phyloP scores from a whole-genome alignment of 768 basidiomycete species.

The Pisolithus orientalis region DNA sequence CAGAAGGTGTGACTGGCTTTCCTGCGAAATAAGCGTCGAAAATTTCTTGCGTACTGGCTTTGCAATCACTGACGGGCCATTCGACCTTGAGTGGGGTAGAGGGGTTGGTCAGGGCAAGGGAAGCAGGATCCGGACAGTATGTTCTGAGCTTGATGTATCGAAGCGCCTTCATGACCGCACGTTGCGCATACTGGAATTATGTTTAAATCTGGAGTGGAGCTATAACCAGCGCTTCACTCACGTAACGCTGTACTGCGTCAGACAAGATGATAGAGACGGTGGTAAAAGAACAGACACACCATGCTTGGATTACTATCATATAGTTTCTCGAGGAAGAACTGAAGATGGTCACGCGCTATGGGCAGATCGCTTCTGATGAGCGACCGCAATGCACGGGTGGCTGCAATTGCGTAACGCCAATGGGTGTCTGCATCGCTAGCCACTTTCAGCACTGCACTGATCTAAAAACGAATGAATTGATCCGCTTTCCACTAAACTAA shows the following conservation, averaged over 20 bases:
- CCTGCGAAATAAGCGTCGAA: conserved; percentile 48
- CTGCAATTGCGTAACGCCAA: conserved; percentile 74
- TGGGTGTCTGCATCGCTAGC: conserved; percentile 60
- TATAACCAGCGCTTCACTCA: conserved; percentile 24
- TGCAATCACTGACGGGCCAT: conserved; percentile 44
- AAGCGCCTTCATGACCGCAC: conserved; percentile 70
- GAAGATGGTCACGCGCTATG: conserved; percentile 40
- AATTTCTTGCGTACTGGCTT: conserved; percentile 48
- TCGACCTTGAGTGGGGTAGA: conserved; percentile 60
- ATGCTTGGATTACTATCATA: conserved; percentile 62
- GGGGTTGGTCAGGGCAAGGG: conserved; percentile 55
- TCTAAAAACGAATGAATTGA: conserved; percentile 3
- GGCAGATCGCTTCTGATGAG: conserved; percentile 62
- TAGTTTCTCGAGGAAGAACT: conserved; percentile 54
- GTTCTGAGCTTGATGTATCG: conserved; percentile 81
- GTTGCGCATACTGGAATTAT: conserved; percentile 52
- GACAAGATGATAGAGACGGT: neutral
- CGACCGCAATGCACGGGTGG: conserved; percentile 60
- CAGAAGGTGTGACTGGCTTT: conserved; percentile 17
- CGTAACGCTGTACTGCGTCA: conserved; percentile 45
- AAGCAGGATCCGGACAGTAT: conserved; percentile 46
- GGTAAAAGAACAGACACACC: conserved; percentile 33
- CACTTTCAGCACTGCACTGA: conserved; percentile 42
- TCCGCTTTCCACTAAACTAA: neutral
- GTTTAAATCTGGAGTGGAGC: neutral